Evolutionary conservation across 345 rosid genomes (phyloP).

Genomic region (Lumnitzera littorea): DNA sequence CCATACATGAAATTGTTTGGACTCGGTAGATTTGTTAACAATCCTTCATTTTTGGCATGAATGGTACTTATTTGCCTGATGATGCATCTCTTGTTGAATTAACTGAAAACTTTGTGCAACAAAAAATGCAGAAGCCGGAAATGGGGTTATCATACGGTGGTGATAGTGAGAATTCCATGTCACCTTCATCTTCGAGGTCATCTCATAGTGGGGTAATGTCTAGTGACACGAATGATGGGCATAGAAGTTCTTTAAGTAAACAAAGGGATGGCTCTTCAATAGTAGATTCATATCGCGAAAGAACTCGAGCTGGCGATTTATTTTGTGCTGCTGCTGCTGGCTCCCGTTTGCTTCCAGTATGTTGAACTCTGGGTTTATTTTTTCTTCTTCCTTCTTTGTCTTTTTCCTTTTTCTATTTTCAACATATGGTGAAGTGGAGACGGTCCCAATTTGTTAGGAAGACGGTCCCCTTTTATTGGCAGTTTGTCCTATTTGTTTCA

Average conservation of each 20-base stretch:
- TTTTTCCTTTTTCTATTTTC: too few relatives aligned
- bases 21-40: too few relatives aligned
- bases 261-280: slow-evolving; percentile 35
- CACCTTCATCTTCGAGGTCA: slow-evolving; percentile 62
- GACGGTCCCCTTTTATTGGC: too few relatives aligned
- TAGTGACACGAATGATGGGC: slow-evolving; percentile 31
- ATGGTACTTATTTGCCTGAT: too few relatives aligned
- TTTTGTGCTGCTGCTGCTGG: slow-evolving; percentile 53
- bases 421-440: too few relatives aligned
- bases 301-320: slow-evolving; percentile 65
- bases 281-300: slow-evolving; percentile 51
- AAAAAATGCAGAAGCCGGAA: slow-evolving; percentile 62
- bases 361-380: slow-evolving; percentile 14
- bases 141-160: slow-evolving; percentile 37
- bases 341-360: slow-evolving; percentile 49
- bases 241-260: slow-evolving; percentile 51
- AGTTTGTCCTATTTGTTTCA: too few relatives aligned
- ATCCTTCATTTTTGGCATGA: too few relatives aligned
- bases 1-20: too few relatives aligned
- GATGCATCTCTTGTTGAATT: not conserved
- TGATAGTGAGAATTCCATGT: slow-evolving; percentile 56
- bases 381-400: not conserved
- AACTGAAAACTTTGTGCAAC: slow-evolving; percentile 6
- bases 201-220: slow-evolving; percentile 33
- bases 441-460: too few relatives aligned